Evolutionary conservation across 2,329 filamentous ascomycete species (phyloP).

Genomic region (Fonsecaea monophora): DNA sequence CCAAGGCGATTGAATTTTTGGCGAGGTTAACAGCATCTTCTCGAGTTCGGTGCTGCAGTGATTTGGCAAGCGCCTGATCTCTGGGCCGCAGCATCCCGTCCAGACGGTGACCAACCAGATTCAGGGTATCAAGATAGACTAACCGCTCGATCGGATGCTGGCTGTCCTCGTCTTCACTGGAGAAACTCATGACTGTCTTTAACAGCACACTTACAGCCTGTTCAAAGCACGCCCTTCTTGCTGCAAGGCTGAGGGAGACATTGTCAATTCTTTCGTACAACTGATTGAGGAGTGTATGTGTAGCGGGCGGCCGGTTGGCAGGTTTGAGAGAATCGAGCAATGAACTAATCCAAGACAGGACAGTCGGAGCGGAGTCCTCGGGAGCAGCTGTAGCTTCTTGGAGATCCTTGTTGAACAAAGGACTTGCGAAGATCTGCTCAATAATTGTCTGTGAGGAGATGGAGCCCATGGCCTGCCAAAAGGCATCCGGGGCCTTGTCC

Average conservation of each 20-base stretch:
- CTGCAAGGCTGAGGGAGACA: conserved; percentile 48
- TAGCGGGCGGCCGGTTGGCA: conserved; percentile 78
- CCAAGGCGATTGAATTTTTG: conserved; percentile 70
- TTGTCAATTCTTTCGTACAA: conserved; percentile 68
- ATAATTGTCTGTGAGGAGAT: conserved; percentile 80
- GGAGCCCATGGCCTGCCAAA: conserved; percentile 86
- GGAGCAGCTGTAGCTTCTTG: conserved; percentile 42
- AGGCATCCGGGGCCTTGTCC: conserved; percentile 75
- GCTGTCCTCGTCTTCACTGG: conserved; percentile 51
- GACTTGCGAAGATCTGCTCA: conserved; percentile 81
- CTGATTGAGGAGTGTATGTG: conserved; percentile 77
- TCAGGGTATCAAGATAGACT: conserved; percentile 57
- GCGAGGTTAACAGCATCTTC: conserved; percentile 67
- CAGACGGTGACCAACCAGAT: conserved; percentile 55
- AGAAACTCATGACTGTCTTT: conserved; percentile 56
- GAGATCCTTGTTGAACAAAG: conserved; percentile 65
- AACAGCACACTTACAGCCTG: conserved; percentile 54
- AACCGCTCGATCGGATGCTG: conserved; percentile 55
- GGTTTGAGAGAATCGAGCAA: conserved; percentile 79
- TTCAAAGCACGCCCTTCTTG: conserved; percentile 55
- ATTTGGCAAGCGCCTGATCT: conserved; percentile 53
- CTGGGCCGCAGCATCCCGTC: conserved; percentile 64
- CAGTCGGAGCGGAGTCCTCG: conserved; percentile 46
- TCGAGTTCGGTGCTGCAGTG: conserved; percentile 58
- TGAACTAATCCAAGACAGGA: conserved; percentile 78